A percentile compares a stretch with the other conserved stretches of the same genome.
phyloP scores from a whole-genome alignment of 352 stramenopile species.

The Phytophthora europaea region DNA sequence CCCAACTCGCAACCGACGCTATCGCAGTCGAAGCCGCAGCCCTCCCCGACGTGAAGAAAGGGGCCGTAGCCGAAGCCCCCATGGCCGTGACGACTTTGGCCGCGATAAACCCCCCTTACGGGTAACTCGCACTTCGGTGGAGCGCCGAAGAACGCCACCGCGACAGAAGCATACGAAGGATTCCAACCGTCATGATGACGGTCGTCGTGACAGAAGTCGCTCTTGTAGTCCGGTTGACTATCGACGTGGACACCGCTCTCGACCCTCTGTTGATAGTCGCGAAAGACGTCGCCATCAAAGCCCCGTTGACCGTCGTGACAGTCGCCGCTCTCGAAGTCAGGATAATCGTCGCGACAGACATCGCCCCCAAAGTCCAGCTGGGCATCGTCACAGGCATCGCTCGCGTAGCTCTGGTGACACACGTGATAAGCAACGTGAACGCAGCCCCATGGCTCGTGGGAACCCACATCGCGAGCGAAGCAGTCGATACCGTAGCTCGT shows the following conservation, averaged over 20 bases:
- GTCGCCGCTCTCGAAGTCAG: slow-evolving; percentile 13
- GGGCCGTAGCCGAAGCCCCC: slow-evolving; percentile 12
- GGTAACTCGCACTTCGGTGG: background rate
- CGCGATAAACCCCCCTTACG: slow-evolving; percentile 23
- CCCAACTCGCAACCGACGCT: background rate
- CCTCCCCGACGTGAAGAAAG: slow-evolving; percentile 4
- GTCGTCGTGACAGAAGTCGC: slow-evolving; percentile 28
- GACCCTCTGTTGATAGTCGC: slow-evolving; percentile 15
- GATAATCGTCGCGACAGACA: slow-evolving; percentile 10
- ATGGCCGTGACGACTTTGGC: slow-evolving; percentile 36
- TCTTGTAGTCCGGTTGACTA: slow-evolving; percentile 19
- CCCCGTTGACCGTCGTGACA: slow-evolving; percentile 9
- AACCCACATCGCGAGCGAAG: slow-evolving; percentile 13
- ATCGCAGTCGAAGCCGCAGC: slow-evolving; percentile 32
- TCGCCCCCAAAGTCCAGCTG: slow-evolving; percentile 20
- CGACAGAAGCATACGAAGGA: slow-evolving; percentile 8
- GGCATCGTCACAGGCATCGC: slow-evolving; percentile 17
- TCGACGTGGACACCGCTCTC: slow-evolving; percentile 12
- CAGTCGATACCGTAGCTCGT: slow-evolving; percentile 14
- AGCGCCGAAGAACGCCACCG: slow-evolving; percentile 24
- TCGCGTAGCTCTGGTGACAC: slow-evolving; percentile 23
- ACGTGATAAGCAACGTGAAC: slow-evolving; percentile 8
- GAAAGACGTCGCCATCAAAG: slow-evolving; percentile 25
- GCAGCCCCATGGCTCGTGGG: slow-evolving; percentile 5
- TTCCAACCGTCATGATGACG: slow-evolving; percentile 9